phyloP scores from a whole-genome alignment of 257 asterid species.

The Solanum ahanhuiri region DNA sequence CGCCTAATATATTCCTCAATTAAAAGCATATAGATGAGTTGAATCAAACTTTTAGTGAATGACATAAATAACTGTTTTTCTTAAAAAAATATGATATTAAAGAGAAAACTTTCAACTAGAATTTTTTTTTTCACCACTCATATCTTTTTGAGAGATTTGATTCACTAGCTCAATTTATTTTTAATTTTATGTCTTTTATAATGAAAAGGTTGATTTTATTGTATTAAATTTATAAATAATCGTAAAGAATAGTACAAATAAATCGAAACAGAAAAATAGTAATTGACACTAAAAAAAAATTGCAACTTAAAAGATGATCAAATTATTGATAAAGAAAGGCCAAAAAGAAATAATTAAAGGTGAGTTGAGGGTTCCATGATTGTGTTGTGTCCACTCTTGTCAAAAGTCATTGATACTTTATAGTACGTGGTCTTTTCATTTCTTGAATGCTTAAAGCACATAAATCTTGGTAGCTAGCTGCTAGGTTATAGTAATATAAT shows the following conservation, averaged over 20 bases:
- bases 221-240: neutral
- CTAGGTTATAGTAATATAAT: neutral
- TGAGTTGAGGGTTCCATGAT: neutral
- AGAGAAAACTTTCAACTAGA: neutral
- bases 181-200: too few relatives aligned
- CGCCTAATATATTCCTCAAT: too few relatives aligned
- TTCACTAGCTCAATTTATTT: neutral
- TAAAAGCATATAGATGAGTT: too few relatives aligned
- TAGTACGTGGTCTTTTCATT: neutral
- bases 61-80: too few relatives aligned
- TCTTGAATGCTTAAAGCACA: neutral
- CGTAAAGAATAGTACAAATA: neutral
- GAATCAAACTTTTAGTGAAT: neutral
- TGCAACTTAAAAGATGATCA: neutral
- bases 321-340: neutral
- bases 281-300: neutral
- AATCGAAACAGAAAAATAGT: neutral
- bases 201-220: neutral
- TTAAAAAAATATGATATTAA: neutral
- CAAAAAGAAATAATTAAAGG: neutral
- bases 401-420: neutral
- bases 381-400: neutral
- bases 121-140: too few relatives aligned
- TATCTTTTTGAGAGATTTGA: neutral
- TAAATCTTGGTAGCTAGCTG: neutral